Base-by-base conservation (phyloP, 495 filamentous ascomycete genomes). In the Penicillium waksmanii region DNA sequence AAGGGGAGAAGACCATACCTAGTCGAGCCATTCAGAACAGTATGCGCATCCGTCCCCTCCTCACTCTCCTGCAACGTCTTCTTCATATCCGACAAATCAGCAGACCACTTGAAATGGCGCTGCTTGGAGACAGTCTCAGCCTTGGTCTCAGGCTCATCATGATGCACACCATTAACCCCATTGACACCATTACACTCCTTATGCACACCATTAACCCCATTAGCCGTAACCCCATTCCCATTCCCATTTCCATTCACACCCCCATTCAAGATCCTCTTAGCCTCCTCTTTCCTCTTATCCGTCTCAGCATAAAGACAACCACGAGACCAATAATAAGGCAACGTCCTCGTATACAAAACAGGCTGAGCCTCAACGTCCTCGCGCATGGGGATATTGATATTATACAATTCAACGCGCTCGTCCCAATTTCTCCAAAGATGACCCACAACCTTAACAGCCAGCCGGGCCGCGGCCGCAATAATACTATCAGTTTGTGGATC, bases 21-120 rank as follows among this genome's bases (percentile, higher is more conserved):
- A 9, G 77, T 79, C 53, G 64, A 69, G 17, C 92, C 91, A 73
- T 92, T 87, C 69, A 89, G 85, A 17, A 98, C 89, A 13, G 88
- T 92, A 89, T 94, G 96, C 21, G 94, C 95, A 83, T 98, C 95
- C 53, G 92, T 96, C 5, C 93, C 95, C 23, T 89, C 89, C 60
- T 79, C 81, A 56, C 75, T 78, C 8, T 72, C 68, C 49, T 77
- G 72, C 27, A 80, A 58, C 31, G 68, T 67, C 65, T 75, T 76
- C 62, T 80, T 80, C 73, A 80, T 80, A 69, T 78, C 75, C 2
- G 74, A 73, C 42, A 80, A 60, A 58, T 80, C 70, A 21, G 78
- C 72, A 9, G 69, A 68, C 76, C 76, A 80, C 53, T 72, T 70
- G 57, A 80, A 80, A 51, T 70, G 61, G 55, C 73, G 73, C 63